Base-by-base conservation (phyloP, 352 stramenopile species). In the Globisporangium acanthophoron region DNA sequence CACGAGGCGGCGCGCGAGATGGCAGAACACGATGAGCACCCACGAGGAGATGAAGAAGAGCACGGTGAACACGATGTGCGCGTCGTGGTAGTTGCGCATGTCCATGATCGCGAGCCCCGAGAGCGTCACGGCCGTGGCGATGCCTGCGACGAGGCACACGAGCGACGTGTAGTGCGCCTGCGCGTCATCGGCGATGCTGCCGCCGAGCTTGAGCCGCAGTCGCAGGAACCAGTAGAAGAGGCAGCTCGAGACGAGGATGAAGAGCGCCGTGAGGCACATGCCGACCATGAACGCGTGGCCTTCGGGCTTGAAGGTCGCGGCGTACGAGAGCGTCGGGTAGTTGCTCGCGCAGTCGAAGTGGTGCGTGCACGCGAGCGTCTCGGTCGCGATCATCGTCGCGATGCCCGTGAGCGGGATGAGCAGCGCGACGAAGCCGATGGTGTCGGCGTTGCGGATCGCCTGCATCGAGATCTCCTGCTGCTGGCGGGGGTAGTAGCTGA, bases 281-380 rank as follows among this genome's bases (percentile, higher is more conserved):
- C 86, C 86, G 18, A 77, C 55, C 24, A 75, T 79, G 67, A 96
- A 96, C 39, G 65, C 78, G 54, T 80, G 67, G 33, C 70, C 74
- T 40, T 90, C 78, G 8, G 84, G 86, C 52, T 70, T 71, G 66
- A 91, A 92, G 24, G 80, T 87, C 29, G 86, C 86, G 7, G 86
- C 84, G 57, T 92, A 92, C 55, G 86, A 96, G 15, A 96, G 70
- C 52, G 86, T 96, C 29, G 86, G 86, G 67, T 84, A 94, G 35
- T 87, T 63, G 24, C 75, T 67, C 0, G 77, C 69, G 61, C 86
- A 96, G 49, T 77, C 74, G 59, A 93, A 96, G 52, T 94, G 82
- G 48, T 78, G 66, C 0, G 53, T 53, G 57, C 86, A 96, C 24
- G 84, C 85, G 51, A 93, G 62, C 0, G 72, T 54, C 52, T 92